Conservation (phyloP, 2,329 filamentous ascomycete genomes). For the Talaromyces funiculosus region DNA sequence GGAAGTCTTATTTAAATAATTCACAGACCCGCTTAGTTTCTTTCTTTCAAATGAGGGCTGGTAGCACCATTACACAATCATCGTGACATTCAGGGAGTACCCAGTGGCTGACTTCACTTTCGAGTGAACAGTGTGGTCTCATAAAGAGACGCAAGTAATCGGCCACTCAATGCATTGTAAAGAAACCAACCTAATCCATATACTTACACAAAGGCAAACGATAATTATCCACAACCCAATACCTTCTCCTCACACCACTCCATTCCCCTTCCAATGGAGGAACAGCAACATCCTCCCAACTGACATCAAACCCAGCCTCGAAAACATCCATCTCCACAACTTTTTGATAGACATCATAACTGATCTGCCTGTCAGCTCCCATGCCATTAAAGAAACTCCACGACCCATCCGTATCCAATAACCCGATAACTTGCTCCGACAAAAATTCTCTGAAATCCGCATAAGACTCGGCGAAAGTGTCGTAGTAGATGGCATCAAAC, state of each 20-base stretch:
- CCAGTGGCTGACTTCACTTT: no score
- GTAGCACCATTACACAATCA: background rate
- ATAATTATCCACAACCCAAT: constrained; percentile 72
- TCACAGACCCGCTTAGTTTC: background rate
- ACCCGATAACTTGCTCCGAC: constrained; percentile 72
- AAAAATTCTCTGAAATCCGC: constrained; percentile 80
- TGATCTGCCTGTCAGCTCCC: constrained; percentile 84
- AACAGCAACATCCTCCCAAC: constrained; percentile 75
- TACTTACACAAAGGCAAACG: constrained; percentile 37
- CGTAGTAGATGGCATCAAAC: constrained; percentile 91
- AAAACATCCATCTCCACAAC: constrained; percentile 86
- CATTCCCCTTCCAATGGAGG: constrained; percentile 72
- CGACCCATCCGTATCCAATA: constrained; percentile 55
- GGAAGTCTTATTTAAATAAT: background rate
- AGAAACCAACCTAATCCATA: constrained; percentile 12
- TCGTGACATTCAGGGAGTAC: background rate
- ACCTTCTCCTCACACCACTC: constrained; percentile 80
- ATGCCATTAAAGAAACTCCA: constrained; percentile 69
- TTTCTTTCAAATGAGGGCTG: background rate
- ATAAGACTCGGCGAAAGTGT: constrained; percentile 96
- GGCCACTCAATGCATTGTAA: background rate
- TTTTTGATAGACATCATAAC: constrained; percentile 92
- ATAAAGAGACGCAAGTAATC: background rate
- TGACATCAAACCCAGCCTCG: constrained; percentile 82
- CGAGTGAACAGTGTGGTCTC: background rate